phyloP scores from a whole-genome alignment of 1,139 yeast genomes.

The Scheffersomyces quercinus region DNA sequence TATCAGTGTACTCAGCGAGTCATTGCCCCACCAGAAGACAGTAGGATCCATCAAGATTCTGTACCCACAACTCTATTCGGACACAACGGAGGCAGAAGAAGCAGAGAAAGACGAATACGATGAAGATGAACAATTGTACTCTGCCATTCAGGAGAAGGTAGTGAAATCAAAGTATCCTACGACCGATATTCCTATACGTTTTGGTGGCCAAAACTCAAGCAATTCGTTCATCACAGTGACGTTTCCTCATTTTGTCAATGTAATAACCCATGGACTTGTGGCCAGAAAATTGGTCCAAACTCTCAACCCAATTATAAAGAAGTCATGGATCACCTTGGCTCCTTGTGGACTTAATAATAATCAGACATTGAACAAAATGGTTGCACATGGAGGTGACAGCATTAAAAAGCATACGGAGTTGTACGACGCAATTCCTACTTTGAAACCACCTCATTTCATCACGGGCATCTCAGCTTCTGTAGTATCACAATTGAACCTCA shows the following conservation, averaged over 20 bases:
- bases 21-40: conserved; percentile 13
- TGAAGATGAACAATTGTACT: conserved; percentile 58
- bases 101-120: conserved; percentile 42
- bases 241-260: conserved; percentile 36
- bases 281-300: conserved; percentile 21
- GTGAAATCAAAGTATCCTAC: conserved; percentile 23
- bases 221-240: conserved; percentile 15
- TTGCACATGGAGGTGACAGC: conserved; percentile 18
- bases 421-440: conserved; percentile 25
- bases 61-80: conserved; percentile 20
- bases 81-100: conserved; percentile 7
- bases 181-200: conserved; percentile 25
- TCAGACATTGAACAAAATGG: conserved; percentile 28
- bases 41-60: conserved; percentile 25
- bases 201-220: conserved; percentile 5
- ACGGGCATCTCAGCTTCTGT: conserved; percentile 54
- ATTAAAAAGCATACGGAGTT: conserved; percentile 7
- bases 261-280: conserved; percentile 32
- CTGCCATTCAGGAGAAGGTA: conserved; percentile 26
- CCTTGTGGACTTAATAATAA: conserved; percentile 37
- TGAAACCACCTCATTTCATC: conserved; percentile 56
- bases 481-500: conserved; percentile 25
- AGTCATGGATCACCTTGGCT: conserved; percentile 33
- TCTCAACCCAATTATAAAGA: conserved; percentile 10
- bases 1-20: conserved; percentile 24